These are phyloP conservation scores for Trichaptum fuscoviolaceum DNA, from an alignment of 768 basidiomycete species.

Conservation along the genomic window DNA sequence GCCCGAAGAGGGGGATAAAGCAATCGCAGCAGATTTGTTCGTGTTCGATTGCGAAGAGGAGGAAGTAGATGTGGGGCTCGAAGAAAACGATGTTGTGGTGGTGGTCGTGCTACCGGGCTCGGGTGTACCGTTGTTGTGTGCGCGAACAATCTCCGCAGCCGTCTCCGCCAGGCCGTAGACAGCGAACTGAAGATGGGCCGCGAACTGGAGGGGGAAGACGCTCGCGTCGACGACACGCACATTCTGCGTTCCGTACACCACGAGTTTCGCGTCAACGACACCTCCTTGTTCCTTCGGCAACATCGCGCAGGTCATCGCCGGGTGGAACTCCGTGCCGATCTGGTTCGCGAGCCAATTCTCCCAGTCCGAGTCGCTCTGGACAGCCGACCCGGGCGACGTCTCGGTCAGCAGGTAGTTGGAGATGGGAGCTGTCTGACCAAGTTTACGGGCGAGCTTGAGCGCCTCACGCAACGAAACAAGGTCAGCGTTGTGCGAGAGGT, in stretches of 20 bases:
- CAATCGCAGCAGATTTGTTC: background rate
- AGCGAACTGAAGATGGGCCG: slow-evolving; percentile 34
- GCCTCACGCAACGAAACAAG: slow-evolving; percentile 48
- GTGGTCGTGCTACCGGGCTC: slow-evolving; percentile 12
- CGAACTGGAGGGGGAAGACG: slow-evolving; percentile 49
- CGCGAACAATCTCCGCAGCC: slow-evolving; percentile 38
- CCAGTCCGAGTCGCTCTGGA: slow-evolving; percentile 51
- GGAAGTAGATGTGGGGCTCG: background rate
- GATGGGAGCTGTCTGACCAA: slow-evolving; percentile 50
- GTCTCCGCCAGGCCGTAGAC: slow-evolving; percentile 46
- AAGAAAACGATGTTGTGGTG: slow-evolving; percentile 6
- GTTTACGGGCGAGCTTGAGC: slow-evolving; percentile 52
- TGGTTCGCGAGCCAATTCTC: slow-evolving; percentile 42
- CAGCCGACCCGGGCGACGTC: slow-evolving; percentile 41
- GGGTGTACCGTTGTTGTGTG: slow-evolving; percentile 29
- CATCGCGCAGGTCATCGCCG: slow-evolving; percentile 53
- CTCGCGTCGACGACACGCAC: slow-evolving; percentile 55
- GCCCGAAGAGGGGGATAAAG: background rate
- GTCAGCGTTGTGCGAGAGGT: slow-evolving; percentile 53
- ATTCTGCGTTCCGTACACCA: slow-evolving; percentile 54
- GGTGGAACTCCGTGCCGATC: slow-evolving; percentile 56
- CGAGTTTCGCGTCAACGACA: slow-evolving; percentile 51
- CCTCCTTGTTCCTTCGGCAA: slow-evolving; percentile 47
- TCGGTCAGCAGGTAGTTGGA: slow-evolving; percentile 40
- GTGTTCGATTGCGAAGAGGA: background rate